Percentiles rank a stretch among this genome's conserved stretches.
Evolutionary conservation across 257 asterid genomes (phyloP).

Genomic region (Petrea volubilis): DNA sequence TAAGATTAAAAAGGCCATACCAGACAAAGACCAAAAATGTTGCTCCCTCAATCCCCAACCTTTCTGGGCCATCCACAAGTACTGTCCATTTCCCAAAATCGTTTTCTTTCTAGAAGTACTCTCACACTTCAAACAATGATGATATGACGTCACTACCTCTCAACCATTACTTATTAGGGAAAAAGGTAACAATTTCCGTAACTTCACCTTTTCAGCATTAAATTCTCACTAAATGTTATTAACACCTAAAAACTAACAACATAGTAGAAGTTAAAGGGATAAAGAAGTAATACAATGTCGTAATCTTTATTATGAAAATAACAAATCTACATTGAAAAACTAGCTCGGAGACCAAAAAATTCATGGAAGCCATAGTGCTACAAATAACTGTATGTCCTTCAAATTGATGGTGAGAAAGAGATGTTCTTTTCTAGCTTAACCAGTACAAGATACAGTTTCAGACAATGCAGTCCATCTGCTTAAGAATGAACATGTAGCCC

Average conservation of each 20-base stretch:
- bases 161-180: not conserved
- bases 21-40: slow-evolving; percentile 14
- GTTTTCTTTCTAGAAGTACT: not conserved
- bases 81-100: not conserved
- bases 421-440: not conserved
- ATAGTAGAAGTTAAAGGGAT: not conserved
- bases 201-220: not conserved
- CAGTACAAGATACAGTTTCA: not conserved
- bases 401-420: not conserved
- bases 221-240: too few relatives aligned
- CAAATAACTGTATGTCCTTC: not conserved
- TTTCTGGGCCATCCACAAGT: not conserved
- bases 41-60: slow-evolving; percentile 8
- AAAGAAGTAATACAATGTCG: not conserved
- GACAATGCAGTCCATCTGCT: not conserved
- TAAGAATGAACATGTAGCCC: not conserved
- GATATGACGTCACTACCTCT: not conserved
- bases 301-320: not conserved
- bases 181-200: not conserved
- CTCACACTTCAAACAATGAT: not conserved
- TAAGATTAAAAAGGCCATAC: not conserved
- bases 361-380: not conserved
- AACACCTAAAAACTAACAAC: not conserved
- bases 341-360: not conserved
- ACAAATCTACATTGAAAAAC: not conserved